phyloP scores from a whole-genome alignment of 129 eudicot species.

The Flaveria ramosissima region DNA sequence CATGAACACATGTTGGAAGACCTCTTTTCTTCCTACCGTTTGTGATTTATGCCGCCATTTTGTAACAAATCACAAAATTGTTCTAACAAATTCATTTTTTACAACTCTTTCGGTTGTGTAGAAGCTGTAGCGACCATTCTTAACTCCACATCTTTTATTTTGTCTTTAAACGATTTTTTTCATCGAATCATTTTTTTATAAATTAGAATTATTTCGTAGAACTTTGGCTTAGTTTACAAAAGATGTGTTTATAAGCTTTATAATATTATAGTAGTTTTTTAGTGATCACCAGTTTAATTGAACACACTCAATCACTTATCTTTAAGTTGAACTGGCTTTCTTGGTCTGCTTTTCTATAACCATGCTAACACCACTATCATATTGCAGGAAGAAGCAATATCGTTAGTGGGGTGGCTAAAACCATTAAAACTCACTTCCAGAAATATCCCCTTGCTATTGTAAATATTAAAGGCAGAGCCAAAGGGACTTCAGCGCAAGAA shows the following conservation, averaged over 20 bases:
- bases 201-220: background rate
- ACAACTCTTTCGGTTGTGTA: no score
- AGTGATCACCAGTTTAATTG: background rate
- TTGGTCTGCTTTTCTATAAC: conserved; percentile 5
- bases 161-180: no score
- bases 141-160: no score
- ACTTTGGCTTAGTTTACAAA: background rate
- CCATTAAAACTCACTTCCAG: conserved; percentile 71
- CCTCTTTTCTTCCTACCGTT: no score
- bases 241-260: background rate
- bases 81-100: no score
- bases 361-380: conserved; percentile 4
- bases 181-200: background rate
- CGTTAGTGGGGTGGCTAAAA: conserved; percentile 75
- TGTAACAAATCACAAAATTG: no score
- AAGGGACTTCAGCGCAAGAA: conserved; percentile 85
- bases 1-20: no score
- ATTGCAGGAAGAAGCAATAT: conserved; percentile 75
- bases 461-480: conserved; percentile 91
- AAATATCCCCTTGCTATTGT: conserved; percentile 90
- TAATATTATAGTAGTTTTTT: background rate
- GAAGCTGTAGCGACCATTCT: no score
- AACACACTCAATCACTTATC: background rate
- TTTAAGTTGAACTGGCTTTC: background rate
- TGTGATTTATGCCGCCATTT: no score